Base-by-base conservation (phyloP, 2,329 filamentous ascomycete species). In the Fusarium pseudograminearum region DNA sequence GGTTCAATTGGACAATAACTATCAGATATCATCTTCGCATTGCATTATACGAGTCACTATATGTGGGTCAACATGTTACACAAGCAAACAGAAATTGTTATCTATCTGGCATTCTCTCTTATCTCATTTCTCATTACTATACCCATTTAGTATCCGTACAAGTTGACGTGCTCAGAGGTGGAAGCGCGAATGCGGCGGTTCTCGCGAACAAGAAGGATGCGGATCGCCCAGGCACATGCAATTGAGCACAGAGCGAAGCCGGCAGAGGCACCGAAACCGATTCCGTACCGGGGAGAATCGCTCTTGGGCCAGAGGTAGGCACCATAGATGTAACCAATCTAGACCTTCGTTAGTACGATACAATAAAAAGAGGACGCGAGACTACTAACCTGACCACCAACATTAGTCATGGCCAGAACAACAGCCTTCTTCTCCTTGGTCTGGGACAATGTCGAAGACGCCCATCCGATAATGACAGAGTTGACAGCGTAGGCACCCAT, bases 391-490 rank as follows among this genome's bases (percentile, higher is more conserved):
- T 72, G 83, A 26, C 81, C 82, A 26, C 82, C 79, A 2, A 83
- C 83, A 26, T 84, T 85, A 7, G 83, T 84, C 74, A 85, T 83
- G 14, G 82, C 82, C 11, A 85, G 73, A 2, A 83, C 80, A 28
- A 81, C 80, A 1, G 83, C 83, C 71, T 83, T 84, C 77, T 84
- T 84, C 68, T 85, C 83, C 54, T 82, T 82, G 0, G 82, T 84
- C 61, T 85, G 83, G 0, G 80, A 81, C 5, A 83, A 78, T 0
- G 82, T 83, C 0, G 78, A 79, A 0, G 78, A 78, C 0, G 81
- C 80, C 83, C 83, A 85, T 12, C 82, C 82, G 7, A 84, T 80
- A 28, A 84, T 82, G 47, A 84, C 80, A 6, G 76, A 80, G 71
- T 84, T 84, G 45, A 84, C 83, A 0, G 79, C 79, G 56, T 84